Base-by-base conservation (phyloP, 345 rosid genomes). In the Laguncularia racemosa region DNA sequence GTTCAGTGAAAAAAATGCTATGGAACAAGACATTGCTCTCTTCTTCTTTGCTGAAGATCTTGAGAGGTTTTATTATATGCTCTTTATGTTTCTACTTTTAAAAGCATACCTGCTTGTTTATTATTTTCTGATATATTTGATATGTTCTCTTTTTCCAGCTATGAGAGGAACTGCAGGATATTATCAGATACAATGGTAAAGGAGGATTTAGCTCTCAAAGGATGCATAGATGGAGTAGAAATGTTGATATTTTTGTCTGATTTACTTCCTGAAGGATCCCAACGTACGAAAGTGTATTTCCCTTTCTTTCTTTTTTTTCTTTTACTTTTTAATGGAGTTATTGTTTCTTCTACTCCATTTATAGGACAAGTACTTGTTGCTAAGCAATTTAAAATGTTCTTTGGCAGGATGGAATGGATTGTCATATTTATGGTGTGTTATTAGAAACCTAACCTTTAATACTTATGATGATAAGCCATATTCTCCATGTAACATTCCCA, bases 1-100 rank as follows among this genome's bases (percentile, higher is more conserved):
- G 62, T 82, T 82, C 58, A 61, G 51, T 18, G 49, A 26, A 28
- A 58, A 40, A 60, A 74, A 63, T 23, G 67, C 71, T 19, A 69
- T 65, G 50, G 88, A 76, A 55, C 71, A 79, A 44, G 71, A 79
- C 48, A 72, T 82, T 63, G 82, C 82, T 51, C 73, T 79, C 17
- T 82, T 74, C 68, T 79, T 82, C 46, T 82, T 82, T 66, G 78
- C 88, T 3, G 75, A 73, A 63, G 76, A 75, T 62, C 49, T 66
- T 50, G 73, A 72, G 51, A 79, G 82, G 88, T 82, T 44, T 18
- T n/a, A 17, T 1, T 20, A 57, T 9, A 23, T 50, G 16, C 40
- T 44, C 23, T 55, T 62, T 53, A 46, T 50, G 56, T 58, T 56
- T 21, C 13, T 53, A 11, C 8, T 56, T 45, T 21, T 52, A 23